Conservation (phyloP, 2,329 filamentous ascomycete species). For the Paecilomyces sp. region DNA sequence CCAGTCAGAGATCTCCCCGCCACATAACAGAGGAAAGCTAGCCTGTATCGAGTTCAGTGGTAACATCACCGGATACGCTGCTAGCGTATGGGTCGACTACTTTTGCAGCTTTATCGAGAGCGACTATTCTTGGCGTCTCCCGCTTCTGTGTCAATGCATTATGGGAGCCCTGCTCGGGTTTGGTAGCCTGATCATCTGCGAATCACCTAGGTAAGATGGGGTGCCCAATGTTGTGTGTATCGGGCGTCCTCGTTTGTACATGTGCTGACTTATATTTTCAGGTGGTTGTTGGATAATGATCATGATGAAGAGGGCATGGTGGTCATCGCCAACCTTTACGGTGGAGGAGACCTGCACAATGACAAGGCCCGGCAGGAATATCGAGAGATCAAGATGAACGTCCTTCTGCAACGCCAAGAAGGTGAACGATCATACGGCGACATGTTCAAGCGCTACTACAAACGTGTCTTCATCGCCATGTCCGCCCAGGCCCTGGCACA, state of each 20-base stretch:
- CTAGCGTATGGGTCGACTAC: conserved; percentile 98
- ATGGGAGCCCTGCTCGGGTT: conserved; percentile 83
- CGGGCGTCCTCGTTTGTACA: conserved; percentile 7
- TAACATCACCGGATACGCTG: conserved; percentile 92
- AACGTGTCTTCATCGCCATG: conserved; percentile 96
- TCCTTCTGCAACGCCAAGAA: conserved; percentile 86
- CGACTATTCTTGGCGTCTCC: conserved; percentile 83
- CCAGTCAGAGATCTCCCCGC: conserved; percentile 90
- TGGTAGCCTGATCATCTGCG: conserved; percentile 88
- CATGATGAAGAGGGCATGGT: conserved; percentile 98
- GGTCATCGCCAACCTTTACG: conserved; percentile 95
- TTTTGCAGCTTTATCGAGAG: conserved; percentile 85
- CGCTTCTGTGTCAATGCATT: conserved; percentile 83
- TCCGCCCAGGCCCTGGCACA: conserved; percentile 93
- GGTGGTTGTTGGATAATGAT: conserved; percentile 96
- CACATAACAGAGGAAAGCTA: conserved; percentile 89
- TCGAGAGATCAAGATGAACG: conserved; percentile 98
- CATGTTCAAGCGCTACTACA: conserved; percentile 91
- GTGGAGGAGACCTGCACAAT: conserved; percentile 91
- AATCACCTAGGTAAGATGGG: conserved; percentile 70
- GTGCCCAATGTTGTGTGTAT: conserved; percentile 10
- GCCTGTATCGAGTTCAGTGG: conserved; percentile 98
- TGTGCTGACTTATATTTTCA: conserved; percentile 26
- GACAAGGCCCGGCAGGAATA: conserved; percentile 90
- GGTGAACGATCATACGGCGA: conserved; percentile 85